These are phyloP conservation scores for Aquilaria agallochum DNA, from an alignment of 441 rosid genomes.

Conservation along the genomic window DNA sequence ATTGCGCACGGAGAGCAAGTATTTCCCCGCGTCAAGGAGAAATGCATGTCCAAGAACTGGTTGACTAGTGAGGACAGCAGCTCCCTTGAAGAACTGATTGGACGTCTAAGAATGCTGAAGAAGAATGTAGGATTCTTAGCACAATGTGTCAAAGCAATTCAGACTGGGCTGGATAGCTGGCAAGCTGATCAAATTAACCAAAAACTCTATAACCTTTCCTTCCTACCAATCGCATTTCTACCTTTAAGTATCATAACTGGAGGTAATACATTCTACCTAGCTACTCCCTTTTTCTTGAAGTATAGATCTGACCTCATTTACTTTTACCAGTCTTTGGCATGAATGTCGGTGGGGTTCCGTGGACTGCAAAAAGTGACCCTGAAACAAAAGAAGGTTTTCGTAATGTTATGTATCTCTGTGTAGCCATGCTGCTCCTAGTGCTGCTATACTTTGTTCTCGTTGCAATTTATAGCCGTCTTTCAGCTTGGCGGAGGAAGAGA, in stretches of 20 bases:
- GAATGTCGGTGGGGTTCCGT: slow-evolving; percentile 97
- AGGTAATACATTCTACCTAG: slow-evolving; percentile 36
- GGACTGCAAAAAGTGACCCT: slow-evolving; percentile 72
- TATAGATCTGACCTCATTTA: neutral
- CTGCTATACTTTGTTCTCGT: slow-evolving; percentile 67
- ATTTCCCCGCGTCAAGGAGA: slow-evolving; percentile 83
- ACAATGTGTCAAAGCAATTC: slow-evolving; percentile 77
- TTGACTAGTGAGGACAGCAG: slow-evolving; percentile 52
- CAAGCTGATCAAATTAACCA: slow-evolving; percentile 84
- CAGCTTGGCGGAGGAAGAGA: slow-evolving; percentile 48
- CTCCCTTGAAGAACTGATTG: slow-evolving; percentile 72
- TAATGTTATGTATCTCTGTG: slow-evolving; percentile 71
- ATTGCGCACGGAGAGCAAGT: slow-evolving; percentile 94
- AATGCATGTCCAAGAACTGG: slow-evolving; percentile 72
- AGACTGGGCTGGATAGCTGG: slow-evolving; percentile 90
- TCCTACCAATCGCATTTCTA: slow-evolving; percentile 81
- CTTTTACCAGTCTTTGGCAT: slow-evolving; percentile 70
- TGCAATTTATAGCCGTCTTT: slow-evolving; percentile 31
- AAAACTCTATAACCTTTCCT: slow-evolving; percentile 81
- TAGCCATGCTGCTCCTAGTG: slow-evolving; percentile 41
- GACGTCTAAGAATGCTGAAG: slow-evolving; percentile 70
- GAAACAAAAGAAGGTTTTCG: slow-evolving; percentile 56
- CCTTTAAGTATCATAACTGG: slow-evolving; percentile 85
- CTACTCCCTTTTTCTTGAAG: too few species aligned
- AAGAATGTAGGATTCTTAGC: slow-evolving; percentile 86